A percentile compares a stretch with the other conserved stretches of the same genome.
Evolutionary conservation across 352 stramenopile genomes (phyloP).

Genomic region (Thalassiosira livingstoniorum): DNA sequence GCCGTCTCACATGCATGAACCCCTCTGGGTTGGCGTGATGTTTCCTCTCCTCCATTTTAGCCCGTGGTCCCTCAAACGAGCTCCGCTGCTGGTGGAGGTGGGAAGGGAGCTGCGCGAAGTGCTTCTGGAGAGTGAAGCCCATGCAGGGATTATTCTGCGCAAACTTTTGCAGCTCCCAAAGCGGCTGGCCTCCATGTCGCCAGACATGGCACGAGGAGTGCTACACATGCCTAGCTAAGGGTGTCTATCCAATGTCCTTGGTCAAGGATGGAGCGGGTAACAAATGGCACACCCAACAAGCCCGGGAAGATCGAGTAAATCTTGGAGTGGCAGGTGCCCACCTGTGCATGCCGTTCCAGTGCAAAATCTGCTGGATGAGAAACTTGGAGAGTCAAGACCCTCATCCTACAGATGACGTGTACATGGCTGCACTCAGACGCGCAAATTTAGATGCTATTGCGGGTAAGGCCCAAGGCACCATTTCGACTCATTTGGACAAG

Average conservation of each 20-base stretch:
- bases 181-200: conserved; percentile 21
- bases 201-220: conserved; percentile 17
- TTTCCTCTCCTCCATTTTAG: neutral
- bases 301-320: neutral
- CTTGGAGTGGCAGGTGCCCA: conserved; percentile 23
- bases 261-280: conserved; percentile 8
- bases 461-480: neutral
- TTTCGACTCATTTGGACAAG: neutral
- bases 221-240: conserved; percentile 20
- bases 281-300: conserved; percentile 7
- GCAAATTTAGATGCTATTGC: conserved; percentile 58
- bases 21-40: neutral
- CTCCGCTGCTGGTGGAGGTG: conserved; percentile 12
- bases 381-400: conserved; percentile 25
- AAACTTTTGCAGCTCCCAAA: conserved; percentile 44
- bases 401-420: neutral
- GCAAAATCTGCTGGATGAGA: conserved; percentile 36
- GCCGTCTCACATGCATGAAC: conserved; percentile 15
- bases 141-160: conserved; percentile 51
- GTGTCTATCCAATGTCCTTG: conserved; percentile 3
- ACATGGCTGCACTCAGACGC: conserved; percentile 28
- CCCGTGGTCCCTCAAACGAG: neutral
- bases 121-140: conserved; percentile 10
- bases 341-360: conserved; percentile 37
- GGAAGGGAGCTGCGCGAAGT: conserved; percentile 28